Evolutionary conservation across 2,329 filamentous ascomycete species (phyloP).

Genomic region (Elsinoe necatrix): DNA sequence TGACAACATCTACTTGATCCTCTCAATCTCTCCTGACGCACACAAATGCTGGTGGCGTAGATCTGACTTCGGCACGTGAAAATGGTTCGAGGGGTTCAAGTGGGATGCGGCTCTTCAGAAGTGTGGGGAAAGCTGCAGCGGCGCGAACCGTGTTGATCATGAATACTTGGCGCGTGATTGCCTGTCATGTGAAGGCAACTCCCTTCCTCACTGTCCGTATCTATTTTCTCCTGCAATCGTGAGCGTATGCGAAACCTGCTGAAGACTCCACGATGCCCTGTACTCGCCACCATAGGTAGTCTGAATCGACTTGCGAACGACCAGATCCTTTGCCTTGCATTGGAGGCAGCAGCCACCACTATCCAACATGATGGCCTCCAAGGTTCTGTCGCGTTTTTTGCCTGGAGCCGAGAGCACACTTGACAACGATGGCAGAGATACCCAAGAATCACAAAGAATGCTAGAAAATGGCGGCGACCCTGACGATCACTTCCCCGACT

Average conservation of each 20-base stretch:
- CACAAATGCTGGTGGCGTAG: no score
- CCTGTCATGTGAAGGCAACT: conserved; percentile 9
- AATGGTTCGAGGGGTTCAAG: conserved; percentile 2
- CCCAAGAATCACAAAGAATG: conserved; percentile 37
- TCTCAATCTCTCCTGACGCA: no score
- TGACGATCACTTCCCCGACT: conserved; percentile 42
- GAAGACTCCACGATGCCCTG: background rate
- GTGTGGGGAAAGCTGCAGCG: conserved; percentile 1
- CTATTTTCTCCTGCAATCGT: no score
- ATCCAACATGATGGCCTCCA: conserved; percentile 42
- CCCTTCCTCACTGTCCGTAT: background rate
- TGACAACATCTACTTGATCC: no score
- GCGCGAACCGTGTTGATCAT: conserved; percentile 12
- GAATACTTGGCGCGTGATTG: conserved; percentile 15
- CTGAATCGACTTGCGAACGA: background rate
- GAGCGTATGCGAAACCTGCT: background rate
- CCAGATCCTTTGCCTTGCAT: background rate
- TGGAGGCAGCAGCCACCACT: background rate
- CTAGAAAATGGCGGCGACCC: conserved; percentile 44
- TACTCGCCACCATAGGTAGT: background rate
- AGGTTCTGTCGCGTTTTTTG: conserved; percentile 44
- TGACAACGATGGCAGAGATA: conserved; percentile 34
- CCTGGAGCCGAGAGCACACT: conserved; percentile 34
- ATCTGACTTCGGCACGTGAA: background rate
- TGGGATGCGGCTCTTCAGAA: conserved; percentile 6